Evolutionary conservation across 257 asterid species (phyloP).

Genomic region (Penstemon eatonii): DNA sequence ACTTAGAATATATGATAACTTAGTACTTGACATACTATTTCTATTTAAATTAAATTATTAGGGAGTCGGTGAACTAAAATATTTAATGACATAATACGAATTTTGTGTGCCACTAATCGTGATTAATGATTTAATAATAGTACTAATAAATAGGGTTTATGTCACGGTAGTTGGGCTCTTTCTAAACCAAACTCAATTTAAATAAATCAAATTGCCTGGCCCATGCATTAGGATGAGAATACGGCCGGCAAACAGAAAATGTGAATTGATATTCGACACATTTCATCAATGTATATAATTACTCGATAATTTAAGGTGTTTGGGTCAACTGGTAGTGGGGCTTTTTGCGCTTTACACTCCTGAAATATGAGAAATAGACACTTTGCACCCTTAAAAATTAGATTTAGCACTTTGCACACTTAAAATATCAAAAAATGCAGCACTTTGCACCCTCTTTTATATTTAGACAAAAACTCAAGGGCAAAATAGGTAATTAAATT

Average conservation of each 20-base stretch:
- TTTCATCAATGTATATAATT: no score
- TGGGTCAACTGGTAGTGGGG: no score
- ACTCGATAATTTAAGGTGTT: no score
- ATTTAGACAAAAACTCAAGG: no score
- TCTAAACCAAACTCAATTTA: constrained; percentile 27
- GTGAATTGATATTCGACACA: no score
- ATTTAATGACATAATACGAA: not conserved
- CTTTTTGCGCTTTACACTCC: no score
- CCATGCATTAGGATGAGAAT: not conserved
- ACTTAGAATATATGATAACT: not conserved
- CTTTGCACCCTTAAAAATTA: no score
- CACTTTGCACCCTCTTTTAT: no score
- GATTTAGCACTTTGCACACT: no score
- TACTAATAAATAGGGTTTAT: constrained; percentile 22
- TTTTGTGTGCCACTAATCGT: constrained; percentile 17
- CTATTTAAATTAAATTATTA: not conserved
- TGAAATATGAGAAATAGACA: no score
- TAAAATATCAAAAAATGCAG: no score
- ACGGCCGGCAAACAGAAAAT: constrained; percentile 23
- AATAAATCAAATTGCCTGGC: constrained; percentile 12
- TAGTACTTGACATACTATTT: not conserved
- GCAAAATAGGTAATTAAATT: no score
- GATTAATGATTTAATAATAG: constrained; percentile 25
- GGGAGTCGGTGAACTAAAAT: constrained; percentile 27
- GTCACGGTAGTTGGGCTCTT: constrained; percentile 41